These are phyloP conservation scores for Furcasterigmium sp. DNA, from an alignment of 2,329 filamentous ascomycete species.

Conservation along the genomic window DNA sequence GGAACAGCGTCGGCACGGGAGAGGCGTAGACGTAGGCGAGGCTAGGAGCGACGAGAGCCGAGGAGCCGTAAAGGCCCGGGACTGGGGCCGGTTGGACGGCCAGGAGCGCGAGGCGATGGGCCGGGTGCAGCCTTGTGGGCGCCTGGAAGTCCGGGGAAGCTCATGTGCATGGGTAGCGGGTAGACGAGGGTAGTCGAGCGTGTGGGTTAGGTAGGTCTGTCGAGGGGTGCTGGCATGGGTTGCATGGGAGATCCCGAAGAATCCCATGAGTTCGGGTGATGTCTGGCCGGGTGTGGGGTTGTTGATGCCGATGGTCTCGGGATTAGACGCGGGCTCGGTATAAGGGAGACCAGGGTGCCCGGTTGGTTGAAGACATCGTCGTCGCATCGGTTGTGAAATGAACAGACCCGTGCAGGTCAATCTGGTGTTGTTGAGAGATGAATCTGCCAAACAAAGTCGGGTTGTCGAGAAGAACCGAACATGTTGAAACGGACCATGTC, in stretches of 20 bases:
- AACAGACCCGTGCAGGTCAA: background rate
- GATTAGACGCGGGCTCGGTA: background rate
- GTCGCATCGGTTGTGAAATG: background rate
- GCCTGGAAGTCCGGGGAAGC: background rate
- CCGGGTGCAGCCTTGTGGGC: slow-evolving; percentile 2
- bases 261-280: slow-evolving; percentile 2
- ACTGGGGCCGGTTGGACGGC: slow-evolving; percentile 1
- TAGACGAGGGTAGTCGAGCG: background rate
- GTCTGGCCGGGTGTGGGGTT: slow-evolving; percentile 1
- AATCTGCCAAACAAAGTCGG: background rate
- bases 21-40: slow-evolving; percentile 6
- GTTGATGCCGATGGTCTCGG: background rate
- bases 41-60: slow-evolving; percentile 10
- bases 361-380: background rate
- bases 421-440: background rate
- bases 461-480: too few species aligned
- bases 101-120: background rate
- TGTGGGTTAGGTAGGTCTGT: background rate
- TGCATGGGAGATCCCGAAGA: slow-evolving; percentile 5
- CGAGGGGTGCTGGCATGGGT: background rate
- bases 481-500: background rate
- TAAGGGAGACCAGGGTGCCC: background rate
- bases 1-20: background rate
- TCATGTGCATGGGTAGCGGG: background rate
- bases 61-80: slow-evolving; percentile 14